These are phyloP conservation scores for Podaxis carcinomalis DNA, from an alignment of 768 basidiomycete species.

Conservation along the genomic window DNA sequence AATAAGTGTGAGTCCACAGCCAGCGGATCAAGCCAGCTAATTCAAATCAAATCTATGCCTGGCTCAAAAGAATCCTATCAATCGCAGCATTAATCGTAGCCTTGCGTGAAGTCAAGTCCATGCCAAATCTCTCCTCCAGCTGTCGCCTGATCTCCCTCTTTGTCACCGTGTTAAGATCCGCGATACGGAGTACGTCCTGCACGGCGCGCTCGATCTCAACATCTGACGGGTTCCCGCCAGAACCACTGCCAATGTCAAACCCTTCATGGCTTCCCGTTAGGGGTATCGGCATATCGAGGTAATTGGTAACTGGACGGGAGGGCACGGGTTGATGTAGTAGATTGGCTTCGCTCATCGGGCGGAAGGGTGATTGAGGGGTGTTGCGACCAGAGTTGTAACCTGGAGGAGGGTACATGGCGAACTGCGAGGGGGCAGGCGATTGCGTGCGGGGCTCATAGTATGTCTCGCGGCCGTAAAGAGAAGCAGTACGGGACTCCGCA, in stretches of 20 bases:
- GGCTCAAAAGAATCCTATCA: constrained; percentile 62
- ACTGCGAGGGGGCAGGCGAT: constrained; percentile 75
- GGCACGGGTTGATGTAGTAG: constrained; percentile 56
- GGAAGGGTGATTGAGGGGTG: constrained; percentile 55
- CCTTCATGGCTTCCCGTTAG: constrained; percentile 48
- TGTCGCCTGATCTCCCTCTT: constrained; percentile 86
- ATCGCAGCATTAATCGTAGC: constrained; percentile 73
- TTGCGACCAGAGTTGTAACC: constrained; percentile 78
- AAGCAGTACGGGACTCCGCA: constrained; percentile 72
- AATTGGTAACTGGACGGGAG: constrained; percentile 71
- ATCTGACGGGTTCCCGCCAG: constrained; percentile 54
- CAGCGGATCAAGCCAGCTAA: background rate
- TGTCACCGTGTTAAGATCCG: constrained; percentile 87
- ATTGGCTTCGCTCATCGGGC: constrained; percentile 28
- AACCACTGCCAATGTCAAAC: constrained; percentile 27
- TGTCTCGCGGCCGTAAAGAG: constrained; percentile 84
- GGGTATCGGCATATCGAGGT: constrained; percentile 70
- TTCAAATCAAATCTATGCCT: constrained; percentile 22
- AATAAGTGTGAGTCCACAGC: background rate
- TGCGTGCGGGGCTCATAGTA: constrained; percentile 73
- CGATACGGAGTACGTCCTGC: constrained; percentile 64
- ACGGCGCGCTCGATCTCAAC: constrained; percentile 73
- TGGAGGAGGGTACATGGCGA: constrained; percentile 52
- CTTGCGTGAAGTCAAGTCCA: constrained; percentile 72
- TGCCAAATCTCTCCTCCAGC: constrained; percentile 78